phyloP scores from a whole-genome alignment of 306 rosid species.

The Trifolium repens region DNA sequence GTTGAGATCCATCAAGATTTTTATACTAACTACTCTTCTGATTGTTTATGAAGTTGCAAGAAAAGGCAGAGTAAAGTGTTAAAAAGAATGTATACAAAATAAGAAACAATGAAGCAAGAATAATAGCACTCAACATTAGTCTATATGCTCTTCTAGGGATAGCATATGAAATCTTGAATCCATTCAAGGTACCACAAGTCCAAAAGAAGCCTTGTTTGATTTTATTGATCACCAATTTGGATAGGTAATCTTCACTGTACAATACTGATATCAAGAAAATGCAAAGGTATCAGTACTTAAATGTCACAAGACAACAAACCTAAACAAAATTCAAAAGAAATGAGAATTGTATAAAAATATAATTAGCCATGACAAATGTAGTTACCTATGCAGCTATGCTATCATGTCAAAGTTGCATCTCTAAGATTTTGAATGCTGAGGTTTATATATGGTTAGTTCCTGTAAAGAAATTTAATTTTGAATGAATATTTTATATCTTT shows the following conservation, averaged over 20 bases:
- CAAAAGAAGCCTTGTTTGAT: slow-evolving; percentile 33
- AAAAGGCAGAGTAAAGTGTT: neutral
- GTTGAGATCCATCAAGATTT: neutral
- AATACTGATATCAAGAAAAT: slow-evolving; percentile 19
- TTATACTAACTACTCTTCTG: neutral
- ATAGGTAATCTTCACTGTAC: slow-evolving; percentile 23
- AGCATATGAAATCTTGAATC: slow-evolving; percentile 31
- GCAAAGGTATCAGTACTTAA: neutral
- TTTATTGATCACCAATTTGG: slow-evolving; percentile 31
- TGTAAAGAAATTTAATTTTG: slow-evolving; percentile 44
- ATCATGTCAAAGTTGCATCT: slow-evolving; percentile 26
- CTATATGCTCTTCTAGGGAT: slow-evolving; percentile 29
- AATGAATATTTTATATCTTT: slow-evolving; percentile 17
- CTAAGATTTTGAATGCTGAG: slow-evolving; percentile 66
- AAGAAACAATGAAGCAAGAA: neutral
- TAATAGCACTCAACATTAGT: neutral
- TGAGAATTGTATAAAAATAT: neutral
- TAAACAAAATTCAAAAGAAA: slow-evolving; percentile 27
- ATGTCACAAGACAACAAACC: slow-evolving; percentile 22
- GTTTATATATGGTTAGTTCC: slow-evolving; percentile 70
- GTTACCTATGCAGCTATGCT: slow-evolving; percentile 24
- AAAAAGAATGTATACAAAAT: neutral
- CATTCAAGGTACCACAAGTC: slow-evolving; percentile 18
- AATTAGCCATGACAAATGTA: slow-evolving; percentile 12
- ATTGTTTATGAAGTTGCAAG: neutral